A percentile compares a stretch with the other conserved stretches of the same genome.
phyloP scores from a whole-genome alignment of 2,329 filamentous ascomycete species.

The Neofusicoccum sp. region DNA sequence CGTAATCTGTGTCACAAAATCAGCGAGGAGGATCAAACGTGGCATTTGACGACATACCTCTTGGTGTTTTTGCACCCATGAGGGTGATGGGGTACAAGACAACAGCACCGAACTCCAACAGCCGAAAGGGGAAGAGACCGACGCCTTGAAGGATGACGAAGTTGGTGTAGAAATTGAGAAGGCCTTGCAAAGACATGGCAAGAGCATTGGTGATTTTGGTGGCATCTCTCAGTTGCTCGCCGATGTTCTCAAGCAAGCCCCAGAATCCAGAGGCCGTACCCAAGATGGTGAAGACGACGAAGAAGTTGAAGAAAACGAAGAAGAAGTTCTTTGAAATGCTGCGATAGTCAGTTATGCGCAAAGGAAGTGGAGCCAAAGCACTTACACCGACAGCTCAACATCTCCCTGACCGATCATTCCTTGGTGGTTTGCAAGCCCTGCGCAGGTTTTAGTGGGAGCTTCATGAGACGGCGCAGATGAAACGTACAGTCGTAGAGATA shows the following conservation, averaged over 20 bases:
- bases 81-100: slow-evolving; percentile 79
- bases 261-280: slow-evolving; percentile 78
- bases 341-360: not conserved
- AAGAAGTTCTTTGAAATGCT: slow-evolving; percentile 96
- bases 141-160: slow-evolving; percentile 92
- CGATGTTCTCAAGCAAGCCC: slow-evolving; percentile 64
- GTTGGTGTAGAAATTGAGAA: slow-evolving; percentile 87
- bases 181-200: slow-evolving; percentile 71
- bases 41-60: slow-evolving; percentile 48
- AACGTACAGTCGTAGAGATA: slow-evolving; percentile 85
- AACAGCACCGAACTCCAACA: slow-evolving; percentile 87
- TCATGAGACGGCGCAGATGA: not conserved
- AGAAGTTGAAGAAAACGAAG: slow-evolving; percentile 99
- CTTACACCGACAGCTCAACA: slow-evolving; percentile 77
- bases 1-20: slow-evolving; percentile 61
- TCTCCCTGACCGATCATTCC: slow-evolving; percentile 95
- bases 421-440: slow-evolving; percentile 79
- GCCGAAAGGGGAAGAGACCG: slow-evolving; percentile 89
- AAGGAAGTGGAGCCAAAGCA: not conserved
- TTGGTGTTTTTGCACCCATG: slow-evolving; percentile 80
- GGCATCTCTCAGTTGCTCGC: slow-evolving; percentile 76
- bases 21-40: not conserved
- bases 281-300: slow-evolving; percentile 89
- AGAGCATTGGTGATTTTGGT: slow-evolving; percentile 75
- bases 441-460: slow-evolving; percentile 15